These are phyloP conservation scores for Acanthamoeba polyphaga DNA, from an alignment of 208 protist genomes.

Conservation along the genomic window DNA sequence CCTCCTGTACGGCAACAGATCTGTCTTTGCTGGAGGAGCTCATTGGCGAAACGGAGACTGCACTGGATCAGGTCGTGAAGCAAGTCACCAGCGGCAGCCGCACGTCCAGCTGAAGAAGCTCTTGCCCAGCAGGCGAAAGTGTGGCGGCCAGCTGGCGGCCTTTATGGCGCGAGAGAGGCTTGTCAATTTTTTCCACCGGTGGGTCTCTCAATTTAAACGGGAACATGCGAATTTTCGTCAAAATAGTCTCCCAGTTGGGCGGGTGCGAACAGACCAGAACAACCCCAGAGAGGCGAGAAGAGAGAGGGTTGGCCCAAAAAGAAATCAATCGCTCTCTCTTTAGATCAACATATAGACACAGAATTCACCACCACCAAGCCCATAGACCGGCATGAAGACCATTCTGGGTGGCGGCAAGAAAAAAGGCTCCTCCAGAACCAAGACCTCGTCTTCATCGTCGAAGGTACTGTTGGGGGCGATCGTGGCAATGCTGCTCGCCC, in stretches of 20 bases:
- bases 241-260: background rate
- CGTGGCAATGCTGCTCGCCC: no score
- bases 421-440: background rate
- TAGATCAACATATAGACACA: background rate
- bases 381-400: background rate
- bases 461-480: background rate
- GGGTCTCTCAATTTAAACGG: background rate
- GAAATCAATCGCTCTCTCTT: background rate
- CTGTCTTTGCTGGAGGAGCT: slow-evolving; percentile 32
- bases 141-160: no score
- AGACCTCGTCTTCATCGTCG: background rate
- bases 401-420: background rate
- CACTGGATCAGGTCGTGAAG: slow-evolving; percentile 12
- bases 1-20: background rate
- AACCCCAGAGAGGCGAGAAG: background rate
- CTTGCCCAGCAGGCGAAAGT: no score
- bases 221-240: background rate
- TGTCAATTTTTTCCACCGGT: no score
- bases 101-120: no score
- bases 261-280: no score
- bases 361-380: no score
- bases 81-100: background rate
- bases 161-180: no score
- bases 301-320: background rate
- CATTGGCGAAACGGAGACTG: background rate